A percentile compares a stretch with the other conserved stretches of the same genome.
These are phyloP conservation scores for Conticribra weissflogii DNA, from an alignment of 108 stramenopile species.

Conservation along the genomic window DNA sequence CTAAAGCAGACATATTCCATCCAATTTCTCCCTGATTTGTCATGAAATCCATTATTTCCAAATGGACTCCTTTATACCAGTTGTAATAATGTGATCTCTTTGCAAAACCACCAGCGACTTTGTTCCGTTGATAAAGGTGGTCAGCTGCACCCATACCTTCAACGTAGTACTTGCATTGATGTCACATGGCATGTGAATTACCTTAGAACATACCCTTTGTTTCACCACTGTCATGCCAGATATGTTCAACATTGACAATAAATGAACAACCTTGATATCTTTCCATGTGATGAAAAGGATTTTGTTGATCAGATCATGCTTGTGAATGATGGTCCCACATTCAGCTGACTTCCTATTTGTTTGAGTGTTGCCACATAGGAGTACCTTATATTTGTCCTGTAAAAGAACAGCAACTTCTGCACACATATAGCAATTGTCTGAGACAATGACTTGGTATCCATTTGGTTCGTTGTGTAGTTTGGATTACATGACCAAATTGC, in stretches of 20 bases:
- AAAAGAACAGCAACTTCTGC: neutral
- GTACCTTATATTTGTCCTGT: neutral
- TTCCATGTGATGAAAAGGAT: neutral
- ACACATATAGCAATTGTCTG: neutral
- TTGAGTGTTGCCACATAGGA: neutral
- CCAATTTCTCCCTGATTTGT: neutral
- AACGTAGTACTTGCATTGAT: neutral
- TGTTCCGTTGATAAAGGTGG: slow-evolving; percentile 3
- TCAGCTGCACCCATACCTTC: slow-evolving; percentile 10
- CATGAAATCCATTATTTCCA: slow-evolving; percentile 21
- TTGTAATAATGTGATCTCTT: slow-evolving; percentile 20
- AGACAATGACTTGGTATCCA: neutral
- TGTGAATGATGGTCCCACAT: neutral
- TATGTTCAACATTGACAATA: slow-evolving; percentile 6
- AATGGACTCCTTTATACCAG: slow-evolving; percentile 26
- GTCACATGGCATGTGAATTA: neutral
- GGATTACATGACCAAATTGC: neutral
- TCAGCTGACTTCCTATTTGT: neutral
- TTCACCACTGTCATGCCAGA: slow-evolving; percentile 3
- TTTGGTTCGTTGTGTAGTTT: neutral
- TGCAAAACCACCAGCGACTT: slow-evolving; percentile 20
- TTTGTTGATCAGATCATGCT: slow-evolving; percentile 1
- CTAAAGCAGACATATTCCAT: slow-evolving; percentile 4
- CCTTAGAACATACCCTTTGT: neutral
- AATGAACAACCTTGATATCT: slow-evolving; percentile 24